Conservation (phyloP, 352 stramenopile genomes). For the Thalassiosira sp. region DNA sequence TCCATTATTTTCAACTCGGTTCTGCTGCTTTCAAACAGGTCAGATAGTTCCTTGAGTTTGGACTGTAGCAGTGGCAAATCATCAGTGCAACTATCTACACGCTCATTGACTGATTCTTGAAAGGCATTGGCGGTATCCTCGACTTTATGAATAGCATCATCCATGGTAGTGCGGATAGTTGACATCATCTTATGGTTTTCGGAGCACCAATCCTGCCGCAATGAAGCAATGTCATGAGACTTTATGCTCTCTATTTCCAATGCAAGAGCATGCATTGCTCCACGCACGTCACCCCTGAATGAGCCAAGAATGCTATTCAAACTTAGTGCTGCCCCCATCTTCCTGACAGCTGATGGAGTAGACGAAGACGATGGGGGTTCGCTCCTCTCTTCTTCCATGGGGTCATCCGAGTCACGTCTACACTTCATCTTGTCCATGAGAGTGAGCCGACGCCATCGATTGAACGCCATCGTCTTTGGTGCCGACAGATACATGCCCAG, state of each 20-base stretch:
- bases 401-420: slow-evolving; percentile 11
- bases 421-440: slow-evolving; percentile 35
- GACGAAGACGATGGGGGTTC: not conserved
- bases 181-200: slow-evolving; percentile 35
- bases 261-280: slow-evolving; percentile 42
- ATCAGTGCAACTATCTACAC: slow-evolving; percentile 34
- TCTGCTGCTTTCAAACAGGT: slow-evolving; percentile 29
- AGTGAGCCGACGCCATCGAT: slow-evolving; percentile 50
- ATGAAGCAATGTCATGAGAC: slow-evolving; percentile 31
- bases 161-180: slow-evolving; percentile 12
- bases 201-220: slow-evolving; percentile 31
- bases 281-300: slow-evolving; percentile 46
- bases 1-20: slow-evolving; percentile 27
- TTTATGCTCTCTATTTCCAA: slow-evolving; percentile 51
- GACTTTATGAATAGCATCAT: slow-evolving; percentile 30
- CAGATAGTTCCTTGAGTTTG: slow-evolving; percentile 33
- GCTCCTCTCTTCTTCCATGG: slow-evolving; percentile 8
- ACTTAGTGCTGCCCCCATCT: slow-evolving; percentile 1
- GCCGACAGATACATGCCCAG: slow-evolving; percentile 20
- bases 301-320: slow-evolving; percentile 30
- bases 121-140: slow-evolving; percentile 20
- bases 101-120: slow-evolving; percentile 19
- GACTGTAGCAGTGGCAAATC: slow-evolving; percentile 31
- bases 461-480: slow-evolving; percentile 25
- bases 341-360: not conserved